phyloP scores from a whole-genome alignment of 2,329 filamentous ascomycete genomes.

The Lachnellula arida region DNA sequence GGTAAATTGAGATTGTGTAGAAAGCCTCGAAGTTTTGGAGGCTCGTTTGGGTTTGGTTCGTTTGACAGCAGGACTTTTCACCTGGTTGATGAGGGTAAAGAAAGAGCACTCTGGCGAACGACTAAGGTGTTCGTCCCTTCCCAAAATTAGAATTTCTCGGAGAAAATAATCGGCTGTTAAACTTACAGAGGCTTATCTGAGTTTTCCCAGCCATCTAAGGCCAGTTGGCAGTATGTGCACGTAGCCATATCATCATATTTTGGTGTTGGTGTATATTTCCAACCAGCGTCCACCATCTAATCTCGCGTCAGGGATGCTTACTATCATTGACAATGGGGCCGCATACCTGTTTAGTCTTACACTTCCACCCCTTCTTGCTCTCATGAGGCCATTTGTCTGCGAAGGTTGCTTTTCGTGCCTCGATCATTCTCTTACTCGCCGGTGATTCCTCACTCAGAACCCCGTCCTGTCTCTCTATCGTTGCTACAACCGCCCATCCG shows the following conservation, averaged over 20 bases:
- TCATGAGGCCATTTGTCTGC: conserved; percentile 86
- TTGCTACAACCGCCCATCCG: conserved; percentile 75
- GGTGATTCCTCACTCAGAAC: conserved; percentile 70
- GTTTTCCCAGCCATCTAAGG: conserved; percentile 90
- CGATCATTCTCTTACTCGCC: conserved; percentile 61
- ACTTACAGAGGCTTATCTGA: conserved; percentile 81
- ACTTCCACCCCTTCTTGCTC: conserved; percentile 79
- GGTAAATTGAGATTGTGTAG: conserved; percentile 52
- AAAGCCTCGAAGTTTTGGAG: conserved; percentile 67
- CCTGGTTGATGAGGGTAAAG: conserved; percentile 62
- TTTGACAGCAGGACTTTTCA: conserved; percentile 46
- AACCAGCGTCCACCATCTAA: conserved; percentile 84
- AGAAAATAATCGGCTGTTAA: conserved; percentile 9
- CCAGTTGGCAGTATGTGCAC: conserved; percentile 85
- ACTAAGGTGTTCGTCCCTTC: conserved; percentile 77
- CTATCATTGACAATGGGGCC: not conserved
- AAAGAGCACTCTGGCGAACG: conserved; percentile 78
- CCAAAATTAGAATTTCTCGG: conserved; percentile 9
- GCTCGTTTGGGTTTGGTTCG: conserved; percentile 50
- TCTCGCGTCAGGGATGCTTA: conserved; percentile 18
- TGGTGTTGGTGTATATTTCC: conserved; percentile 82
- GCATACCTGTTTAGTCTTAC: conserved; percentile 77
- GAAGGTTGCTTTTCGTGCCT: conserved; percentile 80
- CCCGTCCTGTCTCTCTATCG: conserved; percentile 56
- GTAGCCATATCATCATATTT: conserved; percentile 87